phyloP scores from a whole-genome alignment of 768 basidiomycete genomes.

The Termitomyces sp. region DNA sequence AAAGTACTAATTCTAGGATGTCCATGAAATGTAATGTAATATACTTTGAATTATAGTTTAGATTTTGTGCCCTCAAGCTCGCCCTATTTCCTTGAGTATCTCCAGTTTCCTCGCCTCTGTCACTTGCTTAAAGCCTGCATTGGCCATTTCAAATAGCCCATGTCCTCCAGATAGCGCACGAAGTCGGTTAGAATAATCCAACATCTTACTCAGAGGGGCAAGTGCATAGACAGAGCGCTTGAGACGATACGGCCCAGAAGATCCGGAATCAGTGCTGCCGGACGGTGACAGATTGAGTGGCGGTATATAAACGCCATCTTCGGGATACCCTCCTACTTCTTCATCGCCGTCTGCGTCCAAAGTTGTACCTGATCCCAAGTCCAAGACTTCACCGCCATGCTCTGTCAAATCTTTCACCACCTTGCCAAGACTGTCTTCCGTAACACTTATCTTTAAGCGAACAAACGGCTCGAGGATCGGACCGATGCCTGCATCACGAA shows the following conservation, averaged over 20 bases:
- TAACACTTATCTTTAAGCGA: conserved; percentile 59
- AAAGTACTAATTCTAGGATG: background rate
- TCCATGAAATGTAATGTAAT: background rate
- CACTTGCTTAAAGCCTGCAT: conserved; percentile 73
- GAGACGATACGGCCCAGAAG: conserved; percentile 29
- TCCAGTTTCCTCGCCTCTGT: conserved; percentile 55
- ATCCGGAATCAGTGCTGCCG: conserved; percentile 23
- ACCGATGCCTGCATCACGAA: conserved; percentile 62
- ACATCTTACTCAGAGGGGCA: conserved; percentile 75
- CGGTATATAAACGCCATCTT: conserved; percentile 71
- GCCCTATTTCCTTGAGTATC: conserved; percentile 75
- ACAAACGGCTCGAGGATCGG: conserved; percentile 78
- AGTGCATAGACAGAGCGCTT: conserved; percentile 67
- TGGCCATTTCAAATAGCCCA: conserved; percentile 73
- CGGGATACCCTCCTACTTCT: conserved; percentile 39
- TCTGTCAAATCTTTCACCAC: conserved; percentile 84
- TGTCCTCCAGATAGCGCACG: conserved; percentile 81
- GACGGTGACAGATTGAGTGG: conserved; percentile 76
- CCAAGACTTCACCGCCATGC: conserved; percentile 71
- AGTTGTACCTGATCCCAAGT: conserved; percentile 47
- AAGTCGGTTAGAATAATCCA: conserved; percentile 74
- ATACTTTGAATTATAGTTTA: background rate
- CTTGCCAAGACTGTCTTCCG: conserved; percentile 65
- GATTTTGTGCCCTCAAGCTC: conserved; percentile 36
- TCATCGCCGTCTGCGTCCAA: conserved; percentile 28